Evolutionary conservation across 1,284 basidiomycete genomes (phyloP), one percentile per base, ranked within the genome.

Genomic region (Irpex rosettiformis): DNA sequence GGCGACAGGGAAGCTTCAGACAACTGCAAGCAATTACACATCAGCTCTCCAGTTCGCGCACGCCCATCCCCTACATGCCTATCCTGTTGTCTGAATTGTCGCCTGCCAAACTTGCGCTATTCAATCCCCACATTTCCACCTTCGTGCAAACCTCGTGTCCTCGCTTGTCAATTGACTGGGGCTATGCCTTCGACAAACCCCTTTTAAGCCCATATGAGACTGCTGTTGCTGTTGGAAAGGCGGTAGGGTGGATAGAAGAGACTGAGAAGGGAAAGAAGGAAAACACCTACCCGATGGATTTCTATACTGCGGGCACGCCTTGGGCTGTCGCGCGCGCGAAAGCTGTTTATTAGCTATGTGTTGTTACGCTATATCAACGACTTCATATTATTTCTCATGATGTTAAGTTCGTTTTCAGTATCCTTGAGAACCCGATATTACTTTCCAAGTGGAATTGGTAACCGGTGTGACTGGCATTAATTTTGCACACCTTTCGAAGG

Each of bases 91-190:
- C 96, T 4, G 97, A 99, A 72, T 80, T 99, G 13, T 97, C 95
- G 0, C 97, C 97, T 0, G 88, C 92, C 8, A 99, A 99, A 72
- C 82, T 99, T 27, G 80, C 89, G 1, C 77, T 98, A 3, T 94
- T 99, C 71, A 81, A 84, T 51, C 81, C 84, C 0, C 81, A 94
- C 64, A 82, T 98, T 58, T 86, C 90, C 3, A 88, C 91, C 0
- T 98, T 98, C 69, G 86, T 98, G 21, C 96, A 98, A 72, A 98
- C 96, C 1, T 94, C 94, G 0, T 98, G 96, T 75, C 96, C 96
- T 1, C 84, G 96, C 13, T 75, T 99, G 54, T 96, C 93, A 5
- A 99, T 99, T 61, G 97, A 99, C 71, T 99, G 97, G 97, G 95
- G 95, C 2, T 95, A 95, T 68, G 96, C 96, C 0, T 99, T 99